Evolutionary conservation across 2,329 filamentous ascomycete species (phyloP).

Genomic region (Penicillium sp.): DNA sequence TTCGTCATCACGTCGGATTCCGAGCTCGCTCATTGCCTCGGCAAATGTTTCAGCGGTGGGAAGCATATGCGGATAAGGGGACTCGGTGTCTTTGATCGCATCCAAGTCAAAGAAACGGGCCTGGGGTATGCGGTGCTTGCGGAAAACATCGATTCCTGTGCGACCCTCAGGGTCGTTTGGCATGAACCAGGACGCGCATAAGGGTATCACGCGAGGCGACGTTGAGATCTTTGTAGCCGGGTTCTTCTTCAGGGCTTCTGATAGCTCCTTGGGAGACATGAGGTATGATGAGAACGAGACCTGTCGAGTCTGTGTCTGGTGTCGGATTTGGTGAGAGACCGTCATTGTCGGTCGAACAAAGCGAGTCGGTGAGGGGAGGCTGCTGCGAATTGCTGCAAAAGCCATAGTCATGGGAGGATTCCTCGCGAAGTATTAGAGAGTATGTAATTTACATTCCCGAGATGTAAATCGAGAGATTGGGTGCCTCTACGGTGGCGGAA

Average conservation of each 20-base stretch:
- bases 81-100: constrained; percentile 83
- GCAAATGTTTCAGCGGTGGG: constrained; percentile 81
- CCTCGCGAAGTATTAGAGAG: constrained; percentile 10
- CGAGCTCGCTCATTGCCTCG: constrained; percentile 84
- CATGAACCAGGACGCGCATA: constrained; percentile 95
- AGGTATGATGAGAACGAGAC: constrained; percentile 77
- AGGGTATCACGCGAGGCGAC: constrained; percentile 80
- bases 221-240: constrained; percentile 78
- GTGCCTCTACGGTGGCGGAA: constrained; percentile 9
- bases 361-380: constrained; percentile 29
- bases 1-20: constrained; percentile 83
- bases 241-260: constrained; percentile 81
- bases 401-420: constrained; percentile 36
- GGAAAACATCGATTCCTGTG: constrained; percentile 79
- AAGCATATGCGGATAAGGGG: constrained; percentile 95
- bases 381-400: constrained; percentile 39
- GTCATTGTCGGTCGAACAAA: constrained; percentile 35
- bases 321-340: constrained; percentile 27
- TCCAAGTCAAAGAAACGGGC: constrained; percentile 97
- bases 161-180: constrained; percentile 80
- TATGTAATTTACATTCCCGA: constrained; percentile 35
- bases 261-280: constrained; percentile 81
- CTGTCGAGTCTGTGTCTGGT: constrained; percentile 50
- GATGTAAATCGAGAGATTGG: constrained; percentile 15
- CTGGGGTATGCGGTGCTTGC: constrained; percentile 80